Percentiles rank a stretch among this genome's conserved stretches.
These are phyloP conservation scores for Byssoonygena ceratinophila DNA, from an alignment of 2,329 filamentous ascomycete species.

Conservation along the genomic window DNA sequence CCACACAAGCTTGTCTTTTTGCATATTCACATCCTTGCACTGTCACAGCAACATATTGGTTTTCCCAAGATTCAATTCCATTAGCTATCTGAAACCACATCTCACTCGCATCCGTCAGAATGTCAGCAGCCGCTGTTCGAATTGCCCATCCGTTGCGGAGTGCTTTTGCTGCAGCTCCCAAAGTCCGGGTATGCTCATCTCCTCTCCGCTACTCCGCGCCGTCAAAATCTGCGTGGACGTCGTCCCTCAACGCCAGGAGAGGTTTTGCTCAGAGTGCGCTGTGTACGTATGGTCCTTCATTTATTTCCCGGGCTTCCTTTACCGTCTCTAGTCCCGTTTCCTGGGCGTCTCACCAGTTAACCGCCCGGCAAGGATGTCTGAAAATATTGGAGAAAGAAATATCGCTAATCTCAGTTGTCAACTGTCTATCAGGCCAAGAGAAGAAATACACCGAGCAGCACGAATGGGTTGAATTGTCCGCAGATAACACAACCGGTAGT, in stretches of 20 bases:
- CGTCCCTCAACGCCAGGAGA: slow-evolving; percentile 20
- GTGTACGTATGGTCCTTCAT: slow-evolving; percentile 24
- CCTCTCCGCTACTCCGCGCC: slow-evolving; percentile 12
- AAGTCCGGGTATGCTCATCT: slow-evolving; percentile 12
- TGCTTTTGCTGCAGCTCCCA: slow-evolving; percentile 12
- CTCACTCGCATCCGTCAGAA: too few species aligned
- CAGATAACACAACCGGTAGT: slow-evolving; percentile 67
- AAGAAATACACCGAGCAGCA: slow-evolving; percentile 95
- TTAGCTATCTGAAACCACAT: too few species aligned
- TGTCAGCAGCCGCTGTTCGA: slow-evolving; percentile 30
- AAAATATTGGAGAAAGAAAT: not conserved
- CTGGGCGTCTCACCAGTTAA: not conserved
- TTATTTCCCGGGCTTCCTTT: not conserved
- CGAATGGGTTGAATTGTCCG: slow-evolving; percentile 89
- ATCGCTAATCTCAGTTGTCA: slow-evolving; percentile 4
- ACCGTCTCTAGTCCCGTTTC: not conserved
- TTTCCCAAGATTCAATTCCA: too few species aligned
- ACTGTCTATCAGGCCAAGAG: slow-evolving; percentile 27
- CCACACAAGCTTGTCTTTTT: too few species aligned
- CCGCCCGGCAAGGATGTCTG: not conserved
- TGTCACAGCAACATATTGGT: not conserved
- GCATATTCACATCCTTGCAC: not conserved
- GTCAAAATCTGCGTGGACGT: slow-evolving; percentile 8
- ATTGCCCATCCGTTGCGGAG: slow-evolving; percentile 15
- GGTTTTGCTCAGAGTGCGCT: slow-evolving; percentile 35